Conservation (phyloP, 768 basidiomycete species). For the Lactarius pseudohatsudake region DNA sequence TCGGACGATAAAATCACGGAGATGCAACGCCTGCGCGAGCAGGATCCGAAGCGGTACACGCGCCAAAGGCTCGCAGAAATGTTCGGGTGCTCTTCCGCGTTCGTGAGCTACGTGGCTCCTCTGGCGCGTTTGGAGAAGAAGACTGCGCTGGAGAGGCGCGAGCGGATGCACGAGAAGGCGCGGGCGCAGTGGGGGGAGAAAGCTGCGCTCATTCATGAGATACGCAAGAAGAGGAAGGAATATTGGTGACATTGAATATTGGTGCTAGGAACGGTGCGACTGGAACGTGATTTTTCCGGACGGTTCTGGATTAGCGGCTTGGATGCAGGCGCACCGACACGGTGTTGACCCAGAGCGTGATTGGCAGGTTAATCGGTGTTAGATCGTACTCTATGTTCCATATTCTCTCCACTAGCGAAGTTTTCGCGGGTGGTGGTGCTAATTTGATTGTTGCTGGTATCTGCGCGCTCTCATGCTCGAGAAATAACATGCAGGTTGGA, state of each 20-base stretch:
- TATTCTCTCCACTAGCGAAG: background rate
- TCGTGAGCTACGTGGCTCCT: conserved; percentile 65
- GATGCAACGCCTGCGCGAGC: conserved; percentile 56
- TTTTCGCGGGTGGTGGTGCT: background rate
- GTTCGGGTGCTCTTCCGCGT: conserved; percentile 70
- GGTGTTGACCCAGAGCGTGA: background rate
- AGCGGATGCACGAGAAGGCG: conserved; percentile 46
- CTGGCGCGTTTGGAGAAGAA: conserved; percentile 52
- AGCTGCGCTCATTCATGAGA: conserved; percentile 59
- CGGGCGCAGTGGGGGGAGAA: conserved; percentile 71
- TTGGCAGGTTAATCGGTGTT: conserved; percentile 2
- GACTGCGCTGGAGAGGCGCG: conserved; percentile 43
- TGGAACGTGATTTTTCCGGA: conserved; percentile 11
- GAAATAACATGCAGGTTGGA: background rate
- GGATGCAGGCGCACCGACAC: conserved; percentile 4
- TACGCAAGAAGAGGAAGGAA: conserved; percentile 63
- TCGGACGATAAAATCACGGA: conserved; percentile 53
- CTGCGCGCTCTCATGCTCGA: background rate
- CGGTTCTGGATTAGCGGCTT: background rate
- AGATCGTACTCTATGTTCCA: background rate
- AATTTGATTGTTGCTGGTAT: background rate
- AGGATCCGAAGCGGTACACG: conserved; percentile 60
- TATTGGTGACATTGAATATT: conserved; percentile 55
- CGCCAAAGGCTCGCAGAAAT: conserved; percentile 67
- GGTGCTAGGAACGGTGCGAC: conserved; percentile 1